Percentiles rank a stretch among this genome's conserved stretches.
These are phyloP conservation scores for Euphorbia corollata DNA, from an alignment of 441 rosid genomes.

Conservation along the genomic window DNA sequence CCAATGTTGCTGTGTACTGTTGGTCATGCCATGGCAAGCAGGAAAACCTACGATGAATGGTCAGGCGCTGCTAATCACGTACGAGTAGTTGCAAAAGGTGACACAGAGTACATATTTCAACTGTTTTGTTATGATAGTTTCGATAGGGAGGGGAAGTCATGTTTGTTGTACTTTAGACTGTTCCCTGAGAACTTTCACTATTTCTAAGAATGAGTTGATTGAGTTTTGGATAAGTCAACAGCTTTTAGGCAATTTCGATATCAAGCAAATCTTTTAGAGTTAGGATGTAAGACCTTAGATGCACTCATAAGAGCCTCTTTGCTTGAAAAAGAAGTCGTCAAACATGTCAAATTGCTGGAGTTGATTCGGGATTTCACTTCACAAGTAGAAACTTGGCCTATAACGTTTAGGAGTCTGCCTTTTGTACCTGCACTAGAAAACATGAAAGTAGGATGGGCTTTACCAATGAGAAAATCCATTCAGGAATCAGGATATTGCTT, in stretches of 20 bases:
- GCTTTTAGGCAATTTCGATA: background rate
- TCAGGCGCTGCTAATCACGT: no score
- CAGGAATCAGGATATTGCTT: background rate
- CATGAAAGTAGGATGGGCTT: background rate
- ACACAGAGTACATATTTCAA: background rate
- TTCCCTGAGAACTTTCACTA: background rate
- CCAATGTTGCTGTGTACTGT: background rate
- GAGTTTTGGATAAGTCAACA: background rate
- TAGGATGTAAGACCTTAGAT: background rate
- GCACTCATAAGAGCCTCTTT: background rate
- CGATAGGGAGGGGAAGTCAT: background rate
- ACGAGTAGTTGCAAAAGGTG: no score
- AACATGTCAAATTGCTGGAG: background rate
- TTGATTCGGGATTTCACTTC: background rate
- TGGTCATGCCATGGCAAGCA: background rate
- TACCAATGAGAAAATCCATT: background rate
- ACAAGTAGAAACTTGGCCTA: background rate
- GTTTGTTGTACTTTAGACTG: background rate
- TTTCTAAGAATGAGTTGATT: constrained; percentile 7
- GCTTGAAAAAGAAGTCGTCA: background rate
- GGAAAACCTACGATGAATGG: background rate
- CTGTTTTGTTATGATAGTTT: background rate
- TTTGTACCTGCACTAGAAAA: background rate
- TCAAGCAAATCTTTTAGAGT: background rate
- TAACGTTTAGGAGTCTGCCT: background rate